phyloP scores from a whole-genome alignment of 2,329 filamentous ascomycete genomes.

The Cryphonectria japonica region DNA sequence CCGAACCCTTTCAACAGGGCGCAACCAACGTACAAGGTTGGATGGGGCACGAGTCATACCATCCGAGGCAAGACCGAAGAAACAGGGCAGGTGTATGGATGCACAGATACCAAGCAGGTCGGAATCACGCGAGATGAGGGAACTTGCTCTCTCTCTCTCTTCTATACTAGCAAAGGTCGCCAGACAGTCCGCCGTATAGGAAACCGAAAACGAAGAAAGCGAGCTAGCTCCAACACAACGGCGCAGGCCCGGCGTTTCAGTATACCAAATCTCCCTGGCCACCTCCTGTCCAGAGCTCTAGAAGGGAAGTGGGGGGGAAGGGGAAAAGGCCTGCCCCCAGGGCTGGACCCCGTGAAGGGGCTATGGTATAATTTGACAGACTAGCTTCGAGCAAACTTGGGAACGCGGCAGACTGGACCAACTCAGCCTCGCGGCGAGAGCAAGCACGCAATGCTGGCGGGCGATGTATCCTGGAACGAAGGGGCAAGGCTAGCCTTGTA shows the following conservation, averaged over 20 bases:
- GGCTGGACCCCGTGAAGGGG: conserved; percentile 13
- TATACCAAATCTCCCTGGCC: neutral
- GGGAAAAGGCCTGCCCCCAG: neutral
- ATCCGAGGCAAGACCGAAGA: neutral
- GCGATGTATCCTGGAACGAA: conserved; percentile 5
- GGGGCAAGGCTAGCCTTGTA: conserved; percentile 20
- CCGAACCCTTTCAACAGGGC: neutral
- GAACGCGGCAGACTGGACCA: neutral
- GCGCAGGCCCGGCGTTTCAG: conserved; percentile 12
- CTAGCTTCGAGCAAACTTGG: neutral
- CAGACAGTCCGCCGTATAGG: neutral
- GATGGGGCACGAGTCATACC: neutral
- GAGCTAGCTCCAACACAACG: conserved; percentile 16
- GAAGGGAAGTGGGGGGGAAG: neutral
- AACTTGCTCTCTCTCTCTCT: neutral
- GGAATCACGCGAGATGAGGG: no score
- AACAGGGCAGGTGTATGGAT: neutral
- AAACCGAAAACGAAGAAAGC: neutral
- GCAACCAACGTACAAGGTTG: no score
- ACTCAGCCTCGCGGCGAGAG: conserved; percentile 7
- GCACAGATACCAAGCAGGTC: no score
- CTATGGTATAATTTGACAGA: neutral
- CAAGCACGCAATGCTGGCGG: neutral
- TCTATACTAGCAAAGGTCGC: neutral
- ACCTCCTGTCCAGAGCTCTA: neutral